Evolutionary conservation across 228 moss, liverwort and hornwort species (phyloP), one percentile per base, ranked within the genome.

Genomic region (Sphagnum magellanicum): DNA sequence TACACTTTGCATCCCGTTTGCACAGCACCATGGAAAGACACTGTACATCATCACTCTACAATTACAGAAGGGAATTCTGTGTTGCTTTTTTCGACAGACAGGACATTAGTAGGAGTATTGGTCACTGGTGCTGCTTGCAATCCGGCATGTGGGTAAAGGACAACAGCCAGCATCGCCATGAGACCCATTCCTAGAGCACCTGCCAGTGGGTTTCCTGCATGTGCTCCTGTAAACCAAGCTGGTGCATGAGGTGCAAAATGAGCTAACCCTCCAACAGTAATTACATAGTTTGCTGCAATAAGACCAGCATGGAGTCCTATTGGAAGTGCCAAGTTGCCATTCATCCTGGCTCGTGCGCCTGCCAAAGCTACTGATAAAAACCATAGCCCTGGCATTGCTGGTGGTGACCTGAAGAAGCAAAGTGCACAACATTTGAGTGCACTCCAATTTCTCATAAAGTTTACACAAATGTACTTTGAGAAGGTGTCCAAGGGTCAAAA

Each of bases 251-350:
- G 74, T 12, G 79, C 11, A 76, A 76, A 93, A 46, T 70, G 70
- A 53, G 79, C 84, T 8, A 93, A 72, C 67, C 85, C 89, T 73
- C 85, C 87, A 7, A 74, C 60, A 61, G 77, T 85, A 53, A 91
- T 51, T 13, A 83, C 77, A 49, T 89, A 84, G 67, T 85, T 88
- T 59, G 84, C 72, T 50, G 87, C 75, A 57, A 93, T 81, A 46
- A 93, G 83, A 6, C 97, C 97, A 67, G 89, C 72, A 78, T 98
- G 97, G n/a, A 98, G 74, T 68, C 97, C 97, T 6, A 98, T 80
- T 46, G 97, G 83, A 61, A 98, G 70, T 49, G 88, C 90, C 79
- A 98, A 80, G 79, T 90, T 88, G 9, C 88, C 87, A 46, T 78
- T 72, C 64, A 72, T 81, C 74, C 79, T 83, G 7, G 90, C 85